These are phyloP conservation scores for Alternaria tenuissima DNA, from an alignment of 2,329 filamentous ascomycete genomes.

Conservation along the genomic window DNA sequence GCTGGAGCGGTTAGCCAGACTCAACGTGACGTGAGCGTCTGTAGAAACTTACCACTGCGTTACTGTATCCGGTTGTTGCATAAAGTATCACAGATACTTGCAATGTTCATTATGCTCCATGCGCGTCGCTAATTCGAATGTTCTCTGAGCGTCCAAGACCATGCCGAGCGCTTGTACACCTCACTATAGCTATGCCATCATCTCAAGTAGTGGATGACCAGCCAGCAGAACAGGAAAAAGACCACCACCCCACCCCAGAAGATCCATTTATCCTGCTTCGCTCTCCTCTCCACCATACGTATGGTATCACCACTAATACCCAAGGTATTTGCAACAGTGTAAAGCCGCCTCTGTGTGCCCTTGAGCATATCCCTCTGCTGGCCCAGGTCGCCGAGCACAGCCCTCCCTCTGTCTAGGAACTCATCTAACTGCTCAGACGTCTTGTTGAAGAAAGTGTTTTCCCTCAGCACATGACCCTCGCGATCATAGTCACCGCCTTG, in stretches of 20 bases:
- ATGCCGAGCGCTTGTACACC: not conserved
- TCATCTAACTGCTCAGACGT: conserved; percentile 90
- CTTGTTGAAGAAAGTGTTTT: conserved; percentile 84
- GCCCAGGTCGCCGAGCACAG: conserved; percentile 86
- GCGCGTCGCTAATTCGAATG: not conserved
- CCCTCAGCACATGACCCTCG: conserved; percentile 84
- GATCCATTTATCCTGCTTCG: conserved; percentile 97
- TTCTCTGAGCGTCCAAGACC: not conserved
- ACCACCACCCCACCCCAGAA: conserved; percentile 86
- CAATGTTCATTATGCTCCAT: not conserved
- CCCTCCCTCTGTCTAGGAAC: conserved; percentile 88
- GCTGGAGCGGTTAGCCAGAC: not conserved
- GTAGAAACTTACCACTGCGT: not conserved
- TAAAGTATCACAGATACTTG: not conserved
- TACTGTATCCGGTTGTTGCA: not conserved
- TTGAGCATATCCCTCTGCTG: conserved; percentile 95
- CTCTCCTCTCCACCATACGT: conserved; percentile 90
- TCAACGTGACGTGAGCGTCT: not conserved
- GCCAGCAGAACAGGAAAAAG: conserved; percentile 92
- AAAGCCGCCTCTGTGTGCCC: conserved; percentile 87
- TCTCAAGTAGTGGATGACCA: conserved; percentile 84
- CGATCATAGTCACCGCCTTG: conserved; percentile 67
- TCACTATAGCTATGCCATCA: conserved; percentile 11
- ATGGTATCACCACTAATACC: conserved; percentile 96
- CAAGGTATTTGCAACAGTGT: conserved; percentile 91